phyloP scores from a whole-genome alignment of 257 asterid species.

The Nicotiana tabacum region DNA sequence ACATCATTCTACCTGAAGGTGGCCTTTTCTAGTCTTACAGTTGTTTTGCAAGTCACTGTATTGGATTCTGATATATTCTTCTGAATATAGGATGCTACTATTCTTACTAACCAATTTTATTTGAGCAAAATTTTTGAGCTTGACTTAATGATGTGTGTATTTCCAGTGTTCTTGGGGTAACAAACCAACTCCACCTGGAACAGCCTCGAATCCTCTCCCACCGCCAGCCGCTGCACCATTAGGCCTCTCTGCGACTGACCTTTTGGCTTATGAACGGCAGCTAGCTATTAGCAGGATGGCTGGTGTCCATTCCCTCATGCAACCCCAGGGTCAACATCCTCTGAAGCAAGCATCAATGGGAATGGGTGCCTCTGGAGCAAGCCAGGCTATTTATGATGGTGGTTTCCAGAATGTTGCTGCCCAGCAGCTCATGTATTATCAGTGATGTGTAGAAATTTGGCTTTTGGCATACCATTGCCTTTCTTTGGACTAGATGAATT shows the following conservation, averaged over 20 bases:
- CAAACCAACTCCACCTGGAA: slow-evolving; percentile 95
- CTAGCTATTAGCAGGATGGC: slow-evolving; percentile 75
- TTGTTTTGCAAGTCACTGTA: not conserved
- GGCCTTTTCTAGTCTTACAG: not conserved
- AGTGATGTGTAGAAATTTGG: slow-evolving; percentile 29
- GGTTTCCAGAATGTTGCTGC: slow-evolving; percentile 78
- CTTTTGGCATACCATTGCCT: not conserved
- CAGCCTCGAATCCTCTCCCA: slow-evolving; percentile 85
- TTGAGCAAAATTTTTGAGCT: not conserved
- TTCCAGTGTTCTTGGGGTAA: slow-evolving; percentile 94
- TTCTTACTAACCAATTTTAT: not conserved
- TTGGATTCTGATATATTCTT: not conserved
- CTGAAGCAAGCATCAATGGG: slow-evolving; percentile 38
- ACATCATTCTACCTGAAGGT: slow-evolving; percentile 10
- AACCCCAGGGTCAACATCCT: slow-evolving; percentile 35
- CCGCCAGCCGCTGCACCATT: slow-evolving; percentile 64
- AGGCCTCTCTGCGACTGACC: slow-evolving; percentile 54
- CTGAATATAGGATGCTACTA: not conserved
- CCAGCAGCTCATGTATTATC: slow-evolving; percentile 93
- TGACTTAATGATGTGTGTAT: not conserved
- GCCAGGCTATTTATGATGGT: slow-evolving; percentile 93
- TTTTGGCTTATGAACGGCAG: slow-evolving; percentile 72
- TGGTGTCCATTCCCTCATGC: slow-evolving; percentile 29
- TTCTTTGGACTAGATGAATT: slow-evolving; percentile 6
- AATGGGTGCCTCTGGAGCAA: slow-evolving; percentile 46